Evolutionary conservation across 75 land plant species (phyloP).

Genomic region (Cunninghamia lanceolata): DNA sequence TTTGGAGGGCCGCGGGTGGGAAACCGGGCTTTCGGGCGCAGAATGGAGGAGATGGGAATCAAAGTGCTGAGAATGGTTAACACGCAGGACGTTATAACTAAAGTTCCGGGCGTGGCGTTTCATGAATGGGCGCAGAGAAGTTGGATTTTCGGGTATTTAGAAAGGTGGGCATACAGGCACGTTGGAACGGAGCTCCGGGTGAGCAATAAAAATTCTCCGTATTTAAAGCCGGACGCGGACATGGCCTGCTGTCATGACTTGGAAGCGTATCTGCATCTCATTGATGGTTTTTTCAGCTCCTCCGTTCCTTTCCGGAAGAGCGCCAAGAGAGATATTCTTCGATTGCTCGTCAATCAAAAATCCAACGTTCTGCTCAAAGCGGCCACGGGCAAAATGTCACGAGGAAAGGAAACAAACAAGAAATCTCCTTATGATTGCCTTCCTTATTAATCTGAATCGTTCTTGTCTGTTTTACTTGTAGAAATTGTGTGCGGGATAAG

Average conservation of each 20-base stretch:
- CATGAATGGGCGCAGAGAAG: conserved; percentile 20
- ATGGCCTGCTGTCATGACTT: conserved; percentile 70
- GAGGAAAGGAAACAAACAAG: not conserved
- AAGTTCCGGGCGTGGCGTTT: conserved; percentile 53
- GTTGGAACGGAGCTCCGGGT: conserved; percentile 69
- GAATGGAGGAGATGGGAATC: conserved; percentile 29
- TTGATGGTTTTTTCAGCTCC: conserved; percentile 63
- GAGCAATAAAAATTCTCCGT: conserved; percentile 57
- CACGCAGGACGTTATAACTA: conserved; percentile 63
- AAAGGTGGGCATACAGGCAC: conserved; percentile 47
- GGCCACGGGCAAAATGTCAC: not conserved
- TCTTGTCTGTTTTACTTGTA: not conserved
- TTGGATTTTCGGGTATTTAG: conserved; percentile 9
- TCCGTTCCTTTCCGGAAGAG: conserved; percentile 35
- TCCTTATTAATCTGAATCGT: not conserved
- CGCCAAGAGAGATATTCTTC: conserved; percentile 18
- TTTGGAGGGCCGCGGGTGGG: conserved; percentile 86
- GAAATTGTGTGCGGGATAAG: no score
- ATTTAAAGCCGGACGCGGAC: conserved; percentile 52
- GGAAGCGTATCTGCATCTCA: conserved; percentile 71
- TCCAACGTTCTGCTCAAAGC: conserved; percentile 4
- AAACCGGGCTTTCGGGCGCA: conserved; percentile 42
- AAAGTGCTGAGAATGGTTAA: conserved; percentile 76
- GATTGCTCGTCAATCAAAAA: conserved; percentile 14
- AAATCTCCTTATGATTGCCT: not conserved